A percentile compares a stretch with the other conserved stretches of the same genome.
phyloP scores from a whole-genome alignment of 1,284 basidiomycete genomes.

The Veloboletus limbatus region DNA sequence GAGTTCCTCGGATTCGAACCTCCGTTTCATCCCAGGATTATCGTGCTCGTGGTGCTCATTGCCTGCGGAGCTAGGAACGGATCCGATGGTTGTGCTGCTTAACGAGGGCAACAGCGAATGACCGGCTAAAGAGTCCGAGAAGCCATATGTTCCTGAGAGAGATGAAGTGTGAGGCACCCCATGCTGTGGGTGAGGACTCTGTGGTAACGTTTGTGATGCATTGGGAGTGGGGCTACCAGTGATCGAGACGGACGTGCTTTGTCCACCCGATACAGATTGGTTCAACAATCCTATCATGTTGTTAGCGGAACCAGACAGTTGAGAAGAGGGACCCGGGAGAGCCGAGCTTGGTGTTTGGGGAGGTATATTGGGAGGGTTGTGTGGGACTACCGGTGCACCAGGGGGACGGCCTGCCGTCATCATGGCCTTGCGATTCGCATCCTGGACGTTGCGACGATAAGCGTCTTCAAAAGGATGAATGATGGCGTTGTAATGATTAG shows the following conservation, averaged over 20 bases:
- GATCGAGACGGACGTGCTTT: conserved; percentile 19
- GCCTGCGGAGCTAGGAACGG: conserved; percentile 9
- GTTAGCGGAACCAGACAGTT: conserved; percentile 19
- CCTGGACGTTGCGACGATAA: conserved; percentile 58
- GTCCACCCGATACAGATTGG: conserved; percentile 27
- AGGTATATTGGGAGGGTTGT: conserved; percentile 16
- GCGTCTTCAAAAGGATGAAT: conserved; percentile 67
- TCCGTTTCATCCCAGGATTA: conserved; percentile 61
- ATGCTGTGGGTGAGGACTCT: conserved; percentile 40
- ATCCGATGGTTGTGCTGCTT: conserved; percentile 8
- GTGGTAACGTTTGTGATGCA: conserved; percentile 36
- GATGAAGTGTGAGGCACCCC: conserved; percentile 25
- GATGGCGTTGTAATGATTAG: conserved; percentile 57
- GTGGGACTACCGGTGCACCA: conserved; percentile 15
- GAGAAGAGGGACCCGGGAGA: conserved; percentile 21
- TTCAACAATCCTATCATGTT: conserved; percentile 31
- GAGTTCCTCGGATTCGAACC: conserved; percentile 60
- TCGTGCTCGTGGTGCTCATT: conserved; percentile 41
- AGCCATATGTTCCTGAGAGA: conserved; percentile 26
- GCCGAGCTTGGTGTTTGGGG: conserved; percentile 16
- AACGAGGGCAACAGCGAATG: conserved; percentile 22
- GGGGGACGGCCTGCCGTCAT: conserved; percentile 34
- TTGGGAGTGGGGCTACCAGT: conserved; percentile 32
- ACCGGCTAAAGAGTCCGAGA: conserved; percentile 25
- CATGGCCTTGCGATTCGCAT: conserved; percentile 47